Conservation (phyloP, 208 protist genomes). For the Trypanosoma congolense region DNA sequence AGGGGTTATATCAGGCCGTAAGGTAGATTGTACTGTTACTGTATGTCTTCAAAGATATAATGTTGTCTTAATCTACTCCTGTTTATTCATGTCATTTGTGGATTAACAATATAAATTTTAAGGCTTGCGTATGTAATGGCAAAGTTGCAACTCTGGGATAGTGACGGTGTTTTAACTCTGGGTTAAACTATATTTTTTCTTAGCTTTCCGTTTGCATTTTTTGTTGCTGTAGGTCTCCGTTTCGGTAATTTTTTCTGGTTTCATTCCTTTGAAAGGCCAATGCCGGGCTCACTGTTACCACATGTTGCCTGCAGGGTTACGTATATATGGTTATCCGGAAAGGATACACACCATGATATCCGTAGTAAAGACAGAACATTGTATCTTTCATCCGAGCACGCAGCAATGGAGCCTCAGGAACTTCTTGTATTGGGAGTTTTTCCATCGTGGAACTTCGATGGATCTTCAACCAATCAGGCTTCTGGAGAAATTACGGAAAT, state of each 20-base stretch:
- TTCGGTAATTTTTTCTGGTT: background rate
- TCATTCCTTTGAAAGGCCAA: background rate
- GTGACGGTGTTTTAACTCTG: no score
- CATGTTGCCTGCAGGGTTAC: constrained; percentile 36
- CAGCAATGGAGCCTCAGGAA: constrained; percentile 60
- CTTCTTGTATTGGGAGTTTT: constrained; percentile 69
- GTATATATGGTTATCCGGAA: constrained; percentile 85
- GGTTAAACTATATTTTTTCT: no score
- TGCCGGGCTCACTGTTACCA: background rate
- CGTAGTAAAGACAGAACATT: constrained; percentile 84
- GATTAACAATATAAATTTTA: no score
- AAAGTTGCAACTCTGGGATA: no score
- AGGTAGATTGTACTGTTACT: no score
- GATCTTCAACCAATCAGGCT: constrained; percentile 86
- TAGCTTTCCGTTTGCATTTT: background rate
- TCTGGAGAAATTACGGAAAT: constrained; percentile 72
- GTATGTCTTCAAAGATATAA: no score
- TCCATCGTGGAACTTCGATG: constrained; percentile 97
- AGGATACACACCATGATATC: constrained; percentile 81
- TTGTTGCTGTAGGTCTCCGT: background rate
- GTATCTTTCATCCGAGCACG: constrained; percentile 49
- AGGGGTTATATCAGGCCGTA: no score
- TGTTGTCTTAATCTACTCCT: no score
- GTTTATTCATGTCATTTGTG: no score
- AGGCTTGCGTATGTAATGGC: no score